These are phyloP conservation scores for Naganishia friedmannii DNA, from an alignment of 768 basidiomycete genomes.

Conservation along the genomic window DNA sequence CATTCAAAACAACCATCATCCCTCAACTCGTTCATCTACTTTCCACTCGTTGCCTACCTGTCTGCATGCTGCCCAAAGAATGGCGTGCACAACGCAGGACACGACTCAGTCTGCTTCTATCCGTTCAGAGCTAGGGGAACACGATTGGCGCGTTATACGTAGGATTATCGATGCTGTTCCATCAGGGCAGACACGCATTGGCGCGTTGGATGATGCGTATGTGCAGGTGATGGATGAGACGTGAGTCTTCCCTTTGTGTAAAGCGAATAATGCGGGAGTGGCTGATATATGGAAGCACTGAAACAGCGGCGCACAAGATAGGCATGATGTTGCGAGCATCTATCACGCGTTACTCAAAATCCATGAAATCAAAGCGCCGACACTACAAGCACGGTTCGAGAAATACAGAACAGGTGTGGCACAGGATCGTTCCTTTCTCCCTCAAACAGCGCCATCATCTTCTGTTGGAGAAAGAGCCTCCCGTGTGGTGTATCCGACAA, in stretches of 20 bases:
- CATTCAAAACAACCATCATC: conserved; percentile 19
- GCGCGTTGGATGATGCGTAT: conserved; percentile 25
- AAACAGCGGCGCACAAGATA: conserved; percentile 20
- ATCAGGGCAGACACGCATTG: conserved; percentile 23
- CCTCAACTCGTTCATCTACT: neutral
- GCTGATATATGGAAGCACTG: no score
- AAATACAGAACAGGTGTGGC: conserved; percentile 9
- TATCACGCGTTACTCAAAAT: conserved; percentile 31
- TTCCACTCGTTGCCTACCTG: neutral
- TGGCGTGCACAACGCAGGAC: conserved; percentile 15
- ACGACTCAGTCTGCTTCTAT: conserved; percentile 10
- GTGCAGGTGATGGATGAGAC: conserved; percentile 28
- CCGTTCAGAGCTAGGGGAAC: conserved; percentile 7
- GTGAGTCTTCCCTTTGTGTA: neutral
- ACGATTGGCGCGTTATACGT: conserved; percentile 29
- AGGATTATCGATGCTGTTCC: conserved; percentile 30
- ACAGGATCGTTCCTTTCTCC: neutral
- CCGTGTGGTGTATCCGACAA: neutral
- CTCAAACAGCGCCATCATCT: no score
- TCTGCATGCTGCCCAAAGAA: neutral
- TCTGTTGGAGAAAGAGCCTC: neutral
- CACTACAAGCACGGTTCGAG: conserved; percentile 23
- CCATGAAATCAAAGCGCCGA: conserved; percentile 30
- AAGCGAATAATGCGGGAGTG: neutral
- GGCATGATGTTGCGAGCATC: conserved; percentile 22